Evolutionary conservation across 2,329 filamentous ascomycete genomes (phyloP).

Genomic region (Diaporthe helianthi): DNA sequence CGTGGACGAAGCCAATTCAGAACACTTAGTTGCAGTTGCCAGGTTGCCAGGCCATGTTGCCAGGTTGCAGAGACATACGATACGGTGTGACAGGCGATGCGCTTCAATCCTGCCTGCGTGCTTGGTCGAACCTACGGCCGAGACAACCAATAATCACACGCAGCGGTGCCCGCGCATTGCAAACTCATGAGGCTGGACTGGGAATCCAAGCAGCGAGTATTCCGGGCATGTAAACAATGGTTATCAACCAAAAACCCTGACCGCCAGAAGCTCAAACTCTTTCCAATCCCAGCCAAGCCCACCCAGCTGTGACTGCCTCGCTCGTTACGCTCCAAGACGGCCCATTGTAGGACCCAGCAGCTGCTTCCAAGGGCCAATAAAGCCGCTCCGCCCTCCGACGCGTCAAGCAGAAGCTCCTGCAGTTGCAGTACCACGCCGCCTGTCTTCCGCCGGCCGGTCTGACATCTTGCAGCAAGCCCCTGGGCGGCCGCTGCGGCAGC

Average conservation of each 20-base stretch:
- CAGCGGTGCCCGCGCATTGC: conserved; percentile 3
- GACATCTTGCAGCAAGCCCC: neutral
- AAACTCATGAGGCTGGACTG: conserved; percentile 6
- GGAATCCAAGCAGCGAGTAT: neutral
- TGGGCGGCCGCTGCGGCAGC: conserved; percentile 19
- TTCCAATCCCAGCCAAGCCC: conserved; percentile 19
- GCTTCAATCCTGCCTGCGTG: conserved; percentile 12
- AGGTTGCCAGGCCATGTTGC: neutral
- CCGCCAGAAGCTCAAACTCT: conserved; percentile 29
- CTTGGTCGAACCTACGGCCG: conserved; percentile 5
- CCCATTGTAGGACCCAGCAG: conserved; percentile 27
- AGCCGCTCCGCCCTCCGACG: neutral
- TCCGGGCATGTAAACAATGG: neutral
- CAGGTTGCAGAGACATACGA: neutral
- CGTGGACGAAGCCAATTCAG: neutral
- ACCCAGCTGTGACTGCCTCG: conserved; percentile 23
- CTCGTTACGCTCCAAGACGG: conserved; percentile 19
- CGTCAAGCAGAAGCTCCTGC: conserved; percentile 24
- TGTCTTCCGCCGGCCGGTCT: conserved; percentile 1
- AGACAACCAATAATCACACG: conserved; percentile 19
- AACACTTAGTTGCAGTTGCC: neutral
- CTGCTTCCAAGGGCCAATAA: conserved; percentile 17
- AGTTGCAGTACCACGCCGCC: conserved; percentile 20
- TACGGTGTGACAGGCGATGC: conserved; percentile 23
- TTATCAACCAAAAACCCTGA: conserved; percentile 28